Evolutionary conservation across 495 filamentous ascomycete genomes (phyloP), one percentile per base, ranked within the genome.

Genomic region (Corynascus novoguineensis): DNA sequence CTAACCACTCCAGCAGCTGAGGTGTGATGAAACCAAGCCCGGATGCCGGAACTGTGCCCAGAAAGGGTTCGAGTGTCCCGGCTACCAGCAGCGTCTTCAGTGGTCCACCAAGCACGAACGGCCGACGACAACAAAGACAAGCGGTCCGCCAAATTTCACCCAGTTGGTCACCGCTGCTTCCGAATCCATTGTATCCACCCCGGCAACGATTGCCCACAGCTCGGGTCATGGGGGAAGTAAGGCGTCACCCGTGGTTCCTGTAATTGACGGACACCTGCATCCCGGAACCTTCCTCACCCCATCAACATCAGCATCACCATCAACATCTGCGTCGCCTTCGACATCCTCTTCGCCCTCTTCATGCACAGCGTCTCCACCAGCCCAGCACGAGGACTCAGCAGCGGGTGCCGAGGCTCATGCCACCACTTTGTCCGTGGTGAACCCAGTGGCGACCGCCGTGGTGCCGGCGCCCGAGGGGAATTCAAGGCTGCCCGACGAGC

Each of bases 31-130:
- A 51, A 60, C 62, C 8, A 69, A 69, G 44, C 68, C 68, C 1
- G 55, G 27, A 4, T 71, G 68, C 42, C 55, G 50, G 2, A 71
- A 71, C 50, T 71, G 68, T 49, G 24, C 52, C 17, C 66, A 65
- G 45, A 69, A 69, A 31, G 58, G 63, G n/a, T 55, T 66, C 34
- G 62, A 61, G 9, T 71, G 68, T 52, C 68, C 68, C 0, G 68
- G 68, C 49, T 71, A 71, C 34, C 68, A 71, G 41, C 68, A 71
- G 24, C 66, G 68, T 19, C 63, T 71, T 5, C 68, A 71, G 46
- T 71, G 68, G 68, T 68, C 64, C 28, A 71, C 68, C 38, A 71
- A 71, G 29, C 65, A 71, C 58, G 68, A 71, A 32, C 38, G 58
- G 28, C 59, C 62, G 31, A 53, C 53, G 10, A 45, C 57, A 3